A percentile compares a stretch with the other conserved stretches of the same genome.
Conservation (phyloP, 1,139 yeast species). For the Dujonia santamariae region DNA sequence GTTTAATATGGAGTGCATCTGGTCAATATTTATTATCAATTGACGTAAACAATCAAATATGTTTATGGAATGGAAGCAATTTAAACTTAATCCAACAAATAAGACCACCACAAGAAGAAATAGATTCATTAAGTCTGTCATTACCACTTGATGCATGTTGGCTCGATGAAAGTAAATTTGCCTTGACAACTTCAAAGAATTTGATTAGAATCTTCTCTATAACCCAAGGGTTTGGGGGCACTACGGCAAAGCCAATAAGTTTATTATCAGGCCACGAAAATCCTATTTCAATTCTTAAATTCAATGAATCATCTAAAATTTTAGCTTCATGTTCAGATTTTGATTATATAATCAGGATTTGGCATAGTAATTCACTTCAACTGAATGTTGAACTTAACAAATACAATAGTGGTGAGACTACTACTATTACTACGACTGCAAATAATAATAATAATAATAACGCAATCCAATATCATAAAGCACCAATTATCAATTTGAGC, state of each 20-base stretch:
- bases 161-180: constrained; percentile 70
- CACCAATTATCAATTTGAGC: constrained; percentile 51
- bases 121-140: background rate
- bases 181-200: constrained; percentile 59
- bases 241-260: constrained; percentile 47
- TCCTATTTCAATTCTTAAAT: constrained; percentile 54
- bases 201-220: constrained; percentile 60
- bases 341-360: constrained; percentile 66
- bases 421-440: constrained; percentile 9
- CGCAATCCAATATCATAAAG: constrained; percentile 34
- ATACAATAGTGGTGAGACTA: constrained; percentile 12
- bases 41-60: constrained; percentile 30
- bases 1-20: constrained; percentile 32
- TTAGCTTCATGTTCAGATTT: constrained; percentile 71
- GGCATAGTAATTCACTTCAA: constrained; percentile 64
- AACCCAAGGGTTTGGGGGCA: constrained; percentile 9
- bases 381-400: constrained; percentile 30
- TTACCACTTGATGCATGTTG: constrained; percentile 48
- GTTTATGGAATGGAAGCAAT: constrained; percentile 39
- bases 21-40: constrained; percentile 36
- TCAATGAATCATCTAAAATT: constrained; percentile 48
- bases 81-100: constrained; percentile 30
- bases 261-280: constrained; percentile 67
- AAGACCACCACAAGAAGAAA: constrained; percentile 8
- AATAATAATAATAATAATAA: too few relatives aligned